Evolutionary conservation across 1,284 basidiomycete genomes (phyloP), one percentile per base, ranked within the genome.

Genomic region (Lignosus rhinocerotis): DNA sequence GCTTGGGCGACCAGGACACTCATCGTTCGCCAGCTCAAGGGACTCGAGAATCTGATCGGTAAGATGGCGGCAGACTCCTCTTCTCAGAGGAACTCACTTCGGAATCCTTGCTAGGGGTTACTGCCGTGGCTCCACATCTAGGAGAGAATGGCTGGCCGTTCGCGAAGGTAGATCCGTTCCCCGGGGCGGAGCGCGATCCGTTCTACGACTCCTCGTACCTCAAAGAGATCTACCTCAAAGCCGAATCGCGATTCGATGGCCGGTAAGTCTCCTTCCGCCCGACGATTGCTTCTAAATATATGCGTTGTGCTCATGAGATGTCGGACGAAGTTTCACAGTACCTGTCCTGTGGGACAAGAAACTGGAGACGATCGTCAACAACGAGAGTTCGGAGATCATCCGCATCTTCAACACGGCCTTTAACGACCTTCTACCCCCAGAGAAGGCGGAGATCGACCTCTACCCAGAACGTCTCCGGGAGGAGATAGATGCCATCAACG

Each of bases 311-410:
- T 25, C 25, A 25, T 25, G 25, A 25, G 4, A 25, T 25, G 25
- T 25, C 25, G 25, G 25, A 25, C 25, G 25, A 25, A 51, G 63
- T 0, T 94, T 92, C 78, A 93, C 94, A 5, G 93, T 96, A 2
- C 96, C 96, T n/a, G 78, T 96, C 50, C 78, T 98, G 1, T 99
- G 94, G 93, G 97, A 98, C 78, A 96, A 89, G 78, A 92, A 97
- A 75, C 78, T 74, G 41, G 75, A 89, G 56, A 94, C 92, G 36
- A 92, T 99, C 65, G 97, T 99, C 56, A 97, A 93, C 79, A 99
- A 97, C 73, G 95, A 98, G 72, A 92, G 88, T 63, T 88, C 90
- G 0, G 94, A 97, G 75, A 95, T 98, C 69, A 94, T 98, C 67
- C 88, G 96, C 53, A 92, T 95, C 45, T 84, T 98, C 75, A 97